Conservation (phyloP, 306 rosid species). For the Medicago ruthenica region DNA sequence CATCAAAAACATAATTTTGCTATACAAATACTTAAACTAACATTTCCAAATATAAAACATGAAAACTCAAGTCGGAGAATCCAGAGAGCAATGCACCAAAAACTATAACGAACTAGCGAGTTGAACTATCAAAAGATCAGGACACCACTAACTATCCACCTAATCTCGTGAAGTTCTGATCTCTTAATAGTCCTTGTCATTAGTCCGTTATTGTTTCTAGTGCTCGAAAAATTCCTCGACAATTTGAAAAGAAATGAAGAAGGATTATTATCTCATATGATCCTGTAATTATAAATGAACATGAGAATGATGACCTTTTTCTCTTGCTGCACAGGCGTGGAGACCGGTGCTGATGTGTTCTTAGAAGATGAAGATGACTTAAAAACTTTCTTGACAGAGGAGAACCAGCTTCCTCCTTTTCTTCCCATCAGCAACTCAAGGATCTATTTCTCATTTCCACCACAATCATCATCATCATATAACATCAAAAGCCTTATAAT, state of each 20-base stretch:
- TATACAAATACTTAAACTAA: too few species aligned
- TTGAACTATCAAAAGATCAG: background rate
- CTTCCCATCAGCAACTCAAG: conserved; percentile 70
- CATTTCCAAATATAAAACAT: background rate
- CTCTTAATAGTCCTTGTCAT: background rate
- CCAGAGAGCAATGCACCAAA: background rate
- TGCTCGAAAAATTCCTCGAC: background rate
- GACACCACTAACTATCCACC: background rate
- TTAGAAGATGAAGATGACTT: conserved; percentile 69
- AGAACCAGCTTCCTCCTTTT: conserved; percentile 89
- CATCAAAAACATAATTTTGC: too few species aligned
- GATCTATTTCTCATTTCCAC: conserved; percentile 43
- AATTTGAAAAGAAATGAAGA: background rate
- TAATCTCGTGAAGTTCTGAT: background rate
- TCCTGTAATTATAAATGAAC: background rate
- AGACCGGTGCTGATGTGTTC: conserved; percentile 52
- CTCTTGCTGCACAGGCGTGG: conserved; percentile 31
- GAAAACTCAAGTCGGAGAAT: background rate
- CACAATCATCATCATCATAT: background rate
- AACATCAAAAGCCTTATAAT: background rate
- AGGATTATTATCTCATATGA: too few species aligned
- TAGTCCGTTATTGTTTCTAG: background rate
- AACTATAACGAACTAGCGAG: background rate
- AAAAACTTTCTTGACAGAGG: conserved; percentile 86
- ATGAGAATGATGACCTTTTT: conserved; percentile 59